phyloP scores from a whole-genome alignment of 352 stramenopile species.

The Phytopythium boreale region DNA sequence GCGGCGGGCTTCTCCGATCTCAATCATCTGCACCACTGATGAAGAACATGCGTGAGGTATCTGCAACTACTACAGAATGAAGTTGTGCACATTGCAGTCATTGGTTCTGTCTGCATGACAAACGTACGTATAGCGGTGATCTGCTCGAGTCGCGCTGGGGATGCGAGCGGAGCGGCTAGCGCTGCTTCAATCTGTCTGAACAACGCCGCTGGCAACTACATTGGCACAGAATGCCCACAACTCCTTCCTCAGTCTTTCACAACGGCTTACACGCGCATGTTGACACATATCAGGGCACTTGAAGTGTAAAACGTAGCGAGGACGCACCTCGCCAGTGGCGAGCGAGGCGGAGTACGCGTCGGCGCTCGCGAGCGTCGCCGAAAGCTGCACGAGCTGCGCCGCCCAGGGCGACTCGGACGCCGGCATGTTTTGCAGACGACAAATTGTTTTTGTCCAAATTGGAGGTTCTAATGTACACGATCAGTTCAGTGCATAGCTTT shows the following conservation, averaged over 20 bases:
- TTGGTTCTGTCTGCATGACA: too few relatives aligned
- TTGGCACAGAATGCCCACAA: neutral
- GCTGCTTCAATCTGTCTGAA: slow-evolving; percentile 20
- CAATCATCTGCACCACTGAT: slow-evolving; percentile 43
- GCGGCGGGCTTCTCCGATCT: slow-evolving; percentile 16
- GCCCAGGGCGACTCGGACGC: neutral
- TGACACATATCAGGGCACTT: neutral
- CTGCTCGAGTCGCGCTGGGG: slow-evolving; percentile 23
- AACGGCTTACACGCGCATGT: neutral
- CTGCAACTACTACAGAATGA: neutral
- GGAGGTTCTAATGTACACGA: too few relatives aligned
- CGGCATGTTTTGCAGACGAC: too few relatives aligned
- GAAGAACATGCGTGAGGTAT: neutral
- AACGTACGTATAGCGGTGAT: slow-evolving; percentile 27
- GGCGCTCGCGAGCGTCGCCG: slow-evolving; percentile 17
- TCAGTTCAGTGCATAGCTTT: too few relatives aligned
- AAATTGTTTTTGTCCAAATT: too few relatives aligned
- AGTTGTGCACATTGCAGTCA: too few relatives aligned
- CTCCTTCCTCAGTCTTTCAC: neutral
- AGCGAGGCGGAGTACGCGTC: slow-evolving; percentile 28
- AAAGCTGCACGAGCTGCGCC: slow-evolving; percentile 11
- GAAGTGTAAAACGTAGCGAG: neutral
- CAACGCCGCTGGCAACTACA: slow-evolving; percentile 21
- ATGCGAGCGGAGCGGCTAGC: slow-evolving; percentile 13
- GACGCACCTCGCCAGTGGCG: slow-evolving; percentile 24